Percentiles rank a stretch among this genome's conserved stretches.
phyloP scores from a whole-genome alignment of 78 protist genomes.

The Chrysochromulina tobinii region DNA sequence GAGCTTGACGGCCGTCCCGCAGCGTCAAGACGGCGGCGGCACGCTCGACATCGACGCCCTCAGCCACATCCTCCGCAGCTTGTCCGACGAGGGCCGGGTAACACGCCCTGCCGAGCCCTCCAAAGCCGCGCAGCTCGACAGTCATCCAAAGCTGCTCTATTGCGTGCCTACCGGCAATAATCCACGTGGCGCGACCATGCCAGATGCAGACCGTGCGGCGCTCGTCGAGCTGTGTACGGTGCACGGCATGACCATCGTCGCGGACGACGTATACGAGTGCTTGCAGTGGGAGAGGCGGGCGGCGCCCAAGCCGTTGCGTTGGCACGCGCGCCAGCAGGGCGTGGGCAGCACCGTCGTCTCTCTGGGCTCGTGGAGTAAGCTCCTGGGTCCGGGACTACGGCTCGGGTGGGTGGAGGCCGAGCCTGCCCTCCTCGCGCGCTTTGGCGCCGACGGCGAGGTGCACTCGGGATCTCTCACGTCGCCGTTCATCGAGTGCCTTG shows the following conservation, averaged over 20 bases:
- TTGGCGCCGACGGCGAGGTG: not conserved
- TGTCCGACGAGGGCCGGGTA: no score
- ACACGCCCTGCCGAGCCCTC: no score
- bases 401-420: constrained; percentile 47
- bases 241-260: not conserved
- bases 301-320: no score
- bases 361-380: constrained; percentile 14
- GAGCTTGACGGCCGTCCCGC: not conserved
- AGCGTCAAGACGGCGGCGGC: not conserved
- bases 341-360: not conserved
- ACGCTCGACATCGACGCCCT: not conserved
- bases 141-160: constrained; percentile 4
- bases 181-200: constrained; percentile 24
- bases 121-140: no score
- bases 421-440: not conserved
- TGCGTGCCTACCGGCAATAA: constrained; percentile 23
- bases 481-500: not conserved
- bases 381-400: constrained; percentile 41
- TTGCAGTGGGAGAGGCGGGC: not conserved
- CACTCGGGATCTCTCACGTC: not conserved
- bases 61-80: not conserved
- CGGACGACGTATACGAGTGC: constrained; percentile 43
- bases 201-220: not conserved
- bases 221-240: not conserved
- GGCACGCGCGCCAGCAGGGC: not conserved